Evolutionary conservation across 2,329 filamentous ascomycete species (phyloP), one percentile per base, ranked within the genome.

Genomic region (Cladophialophora bantiana): DNA sequence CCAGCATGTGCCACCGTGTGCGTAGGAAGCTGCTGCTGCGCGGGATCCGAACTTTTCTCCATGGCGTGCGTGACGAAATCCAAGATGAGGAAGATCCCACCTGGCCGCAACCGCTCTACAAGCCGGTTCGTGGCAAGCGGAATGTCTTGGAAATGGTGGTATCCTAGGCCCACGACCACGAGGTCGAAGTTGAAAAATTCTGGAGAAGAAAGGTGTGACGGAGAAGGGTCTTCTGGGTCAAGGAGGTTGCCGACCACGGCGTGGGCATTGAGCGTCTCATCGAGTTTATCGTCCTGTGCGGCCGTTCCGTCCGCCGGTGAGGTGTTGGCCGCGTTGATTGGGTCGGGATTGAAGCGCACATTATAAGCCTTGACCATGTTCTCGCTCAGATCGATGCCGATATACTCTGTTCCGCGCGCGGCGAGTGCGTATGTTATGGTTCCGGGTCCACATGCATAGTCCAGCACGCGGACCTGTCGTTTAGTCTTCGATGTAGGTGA

Each of bases 391-490:
- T 94, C 91, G 53, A 94, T 83, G 50, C 90, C 91, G 15, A 89
- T 78, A 56, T 86, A 86, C 70, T 88, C 83, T 0, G 86, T 88
- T 2, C 87, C 84, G 71, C 86, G 88, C 1, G 88, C 86, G 1
- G 84, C 85, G 13, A 91, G 81, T 13, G 86, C 82, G 85, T 59
- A 42, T 40, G 67, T 72, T 7, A 71, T 64, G 62, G 86, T 77
- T 1, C 90, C 90, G 5, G 89, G 89, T 7, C 91, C 91, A 74
- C 90, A 93, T 15, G 91, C 91, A 77, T 93, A 94, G 75, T 94
- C 91, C 1, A 93, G 81, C 20, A 92, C 78, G 13, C 70, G 68
- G 58, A 73, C 59, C 20, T 54, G 36, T 31, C n/a, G 59, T 20
- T 36, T 31, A 9, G 26, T 15, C 13, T 42, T 62, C 2, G n/a